Base-by-base conservation (phyloP, 306 rosid genomes). In the Inga leiocalycina region DNA sequence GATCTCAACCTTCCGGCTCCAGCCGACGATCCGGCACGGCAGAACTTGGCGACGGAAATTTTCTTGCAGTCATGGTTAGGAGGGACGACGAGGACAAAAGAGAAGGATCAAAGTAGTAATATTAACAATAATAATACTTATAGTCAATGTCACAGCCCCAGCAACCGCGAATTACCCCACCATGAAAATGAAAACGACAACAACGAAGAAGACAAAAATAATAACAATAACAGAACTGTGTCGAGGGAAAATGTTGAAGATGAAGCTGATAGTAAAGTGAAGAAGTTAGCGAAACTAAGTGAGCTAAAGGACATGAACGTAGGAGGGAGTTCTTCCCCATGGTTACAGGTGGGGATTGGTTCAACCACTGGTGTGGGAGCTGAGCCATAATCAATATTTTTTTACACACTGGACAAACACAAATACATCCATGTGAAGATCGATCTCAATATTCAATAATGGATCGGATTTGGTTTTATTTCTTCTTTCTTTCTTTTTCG, bases 261-360 rank as follows among this genome's bases (percentile, higher is more conserved):
- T 22, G 97, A 92, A 86, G 97, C 85, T 17, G 98, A 94, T 83
- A 92, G 90, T 77, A 94, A 87, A 87, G 85, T 87, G 71, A 91
- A 92, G 86, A 92, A 92, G 87, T 86, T 94, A 81, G 95, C 97
- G 13, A 96, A 96, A 86, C 91, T 96, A 34, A 86, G 99, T 86
- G 98, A 93, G 85, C 81, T 93, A 54, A 96, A 92, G 86, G 97
- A 95, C 69, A 90, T 89, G 30, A 93, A 78, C 67, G 75, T 75
- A 27, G 88, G 89, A 85, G 94, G 92, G 66, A 89, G 86, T 82
- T 91, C 95, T 73, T 93, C 99, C 4, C 92, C 94, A 45, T 96
- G 99, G 99, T 86, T 96, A 89, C 98, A 96, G 84, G 94, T 96
- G 52, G 99, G 98, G 77, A 89, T 96, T 43, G 92, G 97, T 84